Percentiles rank a stretch among this genome's conserved stretches.
Conservation (phyloP, 2,329 filamentous ascomycete species). For the Conoideocrella luteorostrata region DNA sequence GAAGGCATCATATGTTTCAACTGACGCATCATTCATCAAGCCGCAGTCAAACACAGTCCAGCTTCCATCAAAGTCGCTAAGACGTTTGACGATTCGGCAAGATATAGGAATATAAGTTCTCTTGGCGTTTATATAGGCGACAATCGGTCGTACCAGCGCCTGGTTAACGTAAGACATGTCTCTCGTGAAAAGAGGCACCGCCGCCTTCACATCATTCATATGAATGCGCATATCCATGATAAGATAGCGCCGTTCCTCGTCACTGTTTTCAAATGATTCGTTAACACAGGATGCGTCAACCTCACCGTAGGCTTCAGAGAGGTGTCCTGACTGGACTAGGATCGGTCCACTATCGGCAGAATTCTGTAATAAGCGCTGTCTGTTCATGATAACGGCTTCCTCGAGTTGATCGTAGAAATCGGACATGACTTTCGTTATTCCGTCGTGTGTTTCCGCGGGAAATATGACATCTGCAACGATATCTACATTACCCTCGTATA, state of each 20-base stretch:
- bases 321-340: constrained; percentile 25
- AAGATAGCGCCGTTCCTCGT: constrained; percentile 68
- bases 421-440: constrained; percentile 89
- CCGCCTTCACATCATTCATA: constrained; percentile 88
- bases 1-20: constrained; percentile 92
- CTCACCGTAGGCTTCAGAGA: constrained; percentile 22
- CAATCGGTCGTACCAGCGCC: constrained; percentile 88
- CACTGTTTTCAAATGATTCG: constrained; percentile 15
- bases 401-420: constrained; percentile 96
- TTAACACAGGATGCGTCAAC: constrained; percentile 6
- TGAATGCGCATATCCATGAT: constrained; percentile 94
- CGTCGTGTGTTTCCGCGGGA: constrained; percentile 78
- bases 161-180: constrained; percentile 96
- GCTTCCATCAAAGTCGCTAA: constrained; percentile 84
- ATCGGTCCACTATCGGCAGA: constrained; percentile 23
- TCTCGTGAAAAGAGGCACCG: constrained; percentile 85
- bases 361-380: constrained; percentile 54
- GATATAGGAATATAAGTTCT: constrained; percentile 92
- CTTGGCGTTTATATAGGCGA: constrained; percentile 95
- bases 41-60: constrained; percentile 95
- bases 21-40: constrained; percentile 86
- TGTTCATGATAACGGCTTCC: constrained; percentile 78
- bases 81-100: constrained; percentile 87
- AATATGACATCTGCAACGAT: constrained; percentile 96
- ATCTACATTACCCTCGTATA: constrained; percentile 93